Evolutionary conservation across 208 protist genomes (phyloP).

Genomic region (Entamoeba dispar): DNA sequence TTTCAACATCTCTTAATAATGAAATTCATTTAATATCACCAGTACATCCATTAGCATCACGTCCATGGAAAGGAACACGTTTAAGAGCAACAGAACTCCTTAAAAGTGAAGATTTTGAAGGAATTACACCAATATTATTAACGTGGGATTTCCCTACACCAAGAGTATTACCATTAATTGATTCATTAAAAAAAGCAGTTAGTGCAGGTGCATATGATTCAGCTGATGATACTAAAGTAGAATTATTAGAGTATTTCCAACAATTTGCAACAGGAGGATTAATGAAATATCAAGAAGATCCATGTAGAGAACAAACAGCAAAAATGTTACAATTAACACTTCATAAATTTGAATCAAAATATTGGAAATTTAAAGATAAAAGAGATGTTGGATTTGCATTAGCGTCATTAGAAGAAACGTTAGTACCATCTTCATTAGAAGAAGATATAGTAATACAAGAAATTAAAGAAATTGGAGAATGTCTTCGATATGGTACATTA

Average conservation of each 20-base stretch:
- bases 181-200: not conserved
- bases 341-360: not conserved
- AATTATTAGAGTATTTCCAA: not conserved
- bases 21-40: not conserved
- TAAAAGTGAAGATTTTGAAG: not conserved
- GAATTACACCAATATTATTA: not conserved
- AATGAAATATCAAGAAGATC: not conserved
- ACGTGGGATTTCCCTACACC: not conserved
- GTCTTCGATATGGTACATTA: not conserved
- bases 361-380: not conserved
- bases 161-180: not conserved
- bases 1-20: not conserved
- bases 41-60: not conserved
- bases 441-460: not conserved
- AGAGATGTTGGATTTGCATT: not conserved
- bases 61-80: not conserved
- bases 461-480: not conserved
- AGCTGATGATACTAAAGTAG: not conserved
- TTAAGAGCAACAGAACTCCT: not conserved
- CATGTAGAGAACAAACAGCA: not conserved
- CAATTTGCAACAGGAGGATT: not conserved
- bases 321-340: not conserved
- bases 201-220: not conserved
- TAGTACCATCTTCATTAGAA: not conserved
- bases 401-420: not conserved